Evolutionary conservation across 2,329 filamentous ascomycete species (phyloP).

Genomic region (Hypoxylon sp.): DNA sequence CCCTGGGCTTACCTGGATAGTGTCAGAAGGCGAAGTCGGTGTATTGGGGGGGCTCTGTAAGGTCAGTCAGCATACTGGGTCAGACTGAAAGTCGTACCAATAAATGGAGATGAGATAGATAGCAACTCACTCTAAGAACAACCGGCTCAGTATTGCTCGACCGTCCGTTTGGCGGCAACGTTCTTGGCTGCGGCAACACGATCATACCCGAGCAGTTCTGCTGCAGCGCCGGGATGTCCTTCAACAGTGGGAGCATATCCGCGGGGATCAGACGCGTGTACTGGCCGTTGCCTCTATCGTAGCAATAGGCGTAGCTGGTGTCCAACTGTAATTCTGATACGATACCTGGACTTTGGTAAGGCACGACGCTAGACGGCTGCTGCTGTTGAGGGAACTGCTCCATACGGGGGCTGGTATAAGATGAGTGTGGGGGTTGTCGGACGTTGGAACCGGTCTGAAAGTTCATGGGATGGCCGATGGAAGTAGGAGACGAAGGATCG

Average conservation of each 20-base stretch:
- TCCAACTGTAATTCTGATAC: constrained; percentile 51
- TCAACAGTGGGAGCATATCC: constrained; percentile 66
- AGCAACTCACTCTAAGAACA: constrained; percentile 58
- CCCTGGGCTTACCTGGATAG: constrained; percentile 53
- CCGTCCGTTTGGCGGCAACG: constrained; percentile 57
- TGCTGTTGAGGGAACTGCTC: constrained; percentile 42
- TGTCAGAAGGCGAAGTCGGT: constrained; percentile 49
- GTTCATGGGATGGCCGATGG: constrained; percentile 17
- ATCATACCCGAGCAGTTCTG: constrained; percentile 61
- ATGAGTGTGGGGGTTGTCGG: constrained; percentile 10
- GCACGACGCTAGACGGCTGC: constrained; percentile 15
- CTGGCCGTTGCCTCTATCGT: constrained; percentile 67
- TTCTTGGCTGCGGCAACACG: constrained; percentile 61
- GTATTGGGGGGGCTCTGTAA: constrained; percentile 47
- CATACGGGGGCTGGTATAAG: constrained; percentile 36
- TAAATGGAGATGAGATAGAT: constrained; percentile 1
- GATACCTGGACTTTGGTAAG: constrained; percentile 32
- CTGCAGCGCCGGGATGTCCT: constrained; percentile 61
- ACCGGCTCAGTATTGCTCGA: constrained; percentile 58
- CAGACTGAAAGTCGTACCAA: constrained; percentile 14
- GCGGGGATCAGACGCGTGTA: constrained; percentile 70
- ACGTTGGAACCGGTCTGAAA: constrained; percentile 21
- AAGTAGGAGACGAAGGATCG: constrained; percentile 27
- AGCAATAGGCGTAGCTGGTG: constrained; percentile 64
- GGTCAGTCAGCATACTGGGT: constrained; percentile 21